Conservation (phyloP, 2,329 filamentous ascomycete genomes). For the Ceratocystis colombiana region DNA sequence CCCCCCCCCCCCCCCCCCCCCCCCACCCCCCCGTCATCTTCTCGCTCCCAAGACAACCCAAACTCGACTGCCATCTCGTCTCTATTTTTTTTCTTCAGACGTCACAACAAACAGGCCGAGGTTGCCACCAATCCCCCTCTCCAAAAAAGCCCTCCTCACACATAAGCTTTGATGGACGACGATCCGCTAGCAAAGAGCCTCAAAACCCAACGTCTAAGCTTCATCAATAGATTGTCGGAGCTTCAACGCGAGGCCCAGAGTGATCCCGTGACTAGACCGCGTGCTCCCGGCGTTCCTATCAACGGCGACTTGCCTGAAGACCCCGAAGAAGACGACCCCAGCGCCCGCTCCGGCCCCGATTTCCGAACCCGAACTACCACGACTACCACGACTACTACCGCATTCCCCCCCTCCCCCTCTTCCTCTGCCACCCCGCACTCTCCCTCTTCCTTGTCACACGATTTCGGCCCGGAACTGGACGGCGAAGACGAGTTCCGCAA, state of each 20-base stretch:
- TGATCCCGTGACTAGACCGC: slow-evolving; percentile 14
- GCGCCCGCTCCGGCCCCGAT: not conserved
- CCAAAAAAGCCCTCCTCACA: not conserved
- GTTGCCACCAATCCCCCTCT: not conserved
- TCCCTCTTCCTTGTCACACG: not conserved
- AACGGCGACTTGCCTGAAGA: slow-evolving; percentile 16
- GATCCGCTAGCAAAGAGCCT: slow-evolving; percentile 25
- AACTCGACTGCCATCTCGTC: not conserved
- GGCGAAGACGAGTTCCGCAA: slow-evolving; percentile 22
- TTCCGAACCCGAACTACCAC: slow-evolving; percentile 1
- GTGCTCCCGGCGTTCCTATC: not conserved
- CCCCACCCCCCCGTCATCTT: not conserved
- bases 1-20: not conserved
- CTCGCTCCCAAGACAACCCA: no score
- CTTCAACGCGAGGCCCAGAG: slow-evolving; percentile 24
- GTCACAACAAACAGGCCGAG: not conserved
- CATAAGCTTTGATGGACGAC: slow-evolving; percentile 25
- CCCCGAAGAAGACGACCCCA: slow-evolving; percentile 17
- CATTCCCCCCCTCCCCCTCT: not conserved
- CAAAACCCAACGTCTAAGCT: slow-evolving; percentile 26
- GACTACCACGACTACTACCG: not conserved
- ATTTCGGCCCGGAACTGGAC: slow-evolving; percentile 9
- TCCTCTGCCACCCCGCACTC: not conserved
- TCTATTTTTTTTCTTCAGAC: not conserved
- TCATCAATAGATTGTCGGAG: slow-evolving; percentile 24